Evolutionary conservation across 2,329 filamentous ascomycete genomes (phyloP), one percentile per base, ranked within the genome.

Genomic region (Chaetomium sp.): DNA sequence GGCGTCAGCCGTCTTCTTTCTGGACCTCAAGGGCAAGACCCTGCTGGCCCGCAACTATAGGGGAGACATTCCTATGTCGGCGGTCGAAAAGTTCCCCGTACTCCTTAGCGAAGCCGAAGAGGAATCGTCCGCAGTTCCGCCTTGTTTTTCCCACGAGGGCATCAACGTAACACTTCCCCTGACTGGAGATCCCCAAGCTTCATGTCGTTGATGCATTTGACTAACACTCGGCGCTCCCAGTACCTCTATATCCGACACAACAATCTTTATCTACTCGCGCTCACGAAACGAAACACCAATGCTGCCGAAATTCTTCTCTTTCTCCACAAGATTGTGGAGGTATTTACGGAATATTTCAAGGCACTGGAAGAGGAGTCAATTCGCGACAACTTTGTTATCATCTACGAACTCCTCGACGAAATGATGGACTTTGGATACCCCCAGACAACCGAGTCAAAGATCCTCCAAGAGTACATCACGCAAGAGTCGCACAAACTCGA

Each of bases 361-460:
- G 92, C 95, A 61, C 81, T 99, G 58, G 94, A 99, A 73, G 94
- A 99, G 73, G 94, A 99, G 74, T 96, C 90, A 66, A 99, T 99
- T 71, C 85, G 94, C 66, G 94, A 99, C 78, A 99, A 99, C 77
- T 99, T 99, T 70, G 94, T 99, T 72, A 86, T 99, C 69, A 99
- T 99, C 69, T 99, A 99, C 79, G 94, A 99, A 74, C 76, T 99
- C 59, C 82, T 99, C 61, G 94, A 99, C 70, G 94, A 99, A 78
- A 99, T 99, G 94, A 99, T 99, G 94, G 94, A 99, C 74, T 99
- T 99, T 78, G 94, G 94, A 61, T 96, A 99, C 72, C 94, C 94
- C 5, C 94, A 99, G 73, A 99, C 94, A 8, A 99, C 94, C 63
- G 94, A 99, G 73, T 89, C 85, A 71, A 99, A 99, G 81, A 99